Conservation (phyloP, 345 rosid species). For the Turnera subulata region DNA sequence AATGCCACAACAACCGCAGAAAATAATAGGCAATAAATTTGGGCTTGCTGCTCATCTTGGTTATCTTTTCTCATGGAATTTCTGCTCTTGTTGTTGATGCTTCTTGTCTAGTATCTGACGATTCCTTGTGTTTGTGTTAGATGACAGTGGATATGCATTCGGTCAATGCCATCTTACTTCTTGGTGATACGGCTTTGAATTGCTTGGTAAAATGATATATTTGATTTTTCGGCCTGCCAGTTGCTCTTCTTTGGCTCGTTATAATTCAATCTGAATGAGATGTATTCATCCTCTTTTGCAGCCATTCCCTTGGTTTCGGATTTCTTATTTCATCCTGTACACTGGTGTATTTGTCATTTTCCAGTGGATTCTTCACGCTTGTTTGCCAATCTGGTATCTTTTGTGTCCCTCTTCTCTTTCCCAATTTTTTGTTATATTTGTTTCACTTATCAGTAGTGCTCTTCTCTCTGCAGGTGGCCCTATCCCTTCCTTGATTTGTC, state of each 20-base stretch:
- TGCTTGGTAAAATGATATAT: constrained; percentile 40
- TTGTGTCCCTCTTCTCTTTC: constrained; percentile 2
- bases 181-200: constrained; percentile 56
- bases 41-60: too few species aligned
- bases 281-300: constrained; percentile 31
- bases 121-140: constrained; percentile 25
- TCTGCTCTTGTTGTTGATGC: too few species aligned
- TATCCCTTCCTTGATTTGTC: constrained; percentile 66
- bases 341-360: constrained; percentile 51
- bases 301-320: constrained; percentile 64
- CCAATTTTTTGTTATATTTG: not conserved
- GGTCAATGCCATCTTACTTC: constrained; percentile 48
- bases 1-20: too few species aligned
- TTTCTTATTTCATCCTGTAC: constrained; percentile 60
- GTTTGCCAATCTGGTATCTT: constrained; percentile 36
- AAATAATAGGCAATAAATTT: too few species aligned
- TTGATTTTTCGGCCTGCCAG: not conserved
- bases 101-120: constrained; percentile 3
- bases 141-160: constrained; percentile 65
- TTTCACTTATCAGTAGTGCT: constrained; percentile 8
- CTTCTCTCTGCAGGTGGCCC: constrained; percentile 55
- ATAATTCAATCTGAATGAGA: constrained; percentile 5
- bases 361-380: constrained; percentile 61
- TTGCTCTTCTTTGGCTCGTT: not conserved
- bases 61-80: too few species aligned